phyloP scores from a whole-genome alignment of 768 basidiomycete species.

The Phanerochaete sordida region DNA sequence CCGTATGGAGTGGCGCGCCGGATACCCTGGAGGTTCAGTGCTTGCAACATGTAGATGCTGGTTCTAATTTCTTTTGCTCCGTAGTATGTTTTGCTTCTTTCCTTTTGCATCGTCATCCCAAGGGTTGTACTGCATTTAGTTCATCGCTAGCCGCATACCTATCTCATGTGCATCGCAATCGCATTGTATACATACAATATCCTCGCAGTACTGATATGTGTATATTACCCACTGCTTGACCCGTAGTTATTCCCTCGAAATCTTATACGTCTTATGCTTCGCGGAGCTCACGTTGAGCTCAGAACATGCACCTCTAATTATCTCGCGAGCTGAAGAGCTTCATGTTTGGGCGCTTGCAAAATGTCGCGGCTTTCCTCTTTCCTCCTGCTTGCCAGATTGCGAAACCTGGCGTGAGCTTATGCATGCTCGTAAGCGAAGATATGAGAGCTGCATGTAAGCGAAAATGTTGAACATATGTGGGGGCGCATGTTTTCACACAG shows the following conservation, averaged over 20 bases:
- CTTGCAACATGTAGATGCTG: not conserved
- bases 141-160: not conserved
- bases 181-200: not conserved
- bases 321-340: no score
- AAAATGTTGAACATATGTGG: no score
- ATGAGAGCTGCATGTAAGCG: no score
- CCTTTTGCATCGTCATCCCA: not conserved
- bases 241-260: not conserved
- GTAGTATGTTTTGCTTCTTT: not conserved
- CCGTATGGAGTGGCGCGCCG: not conserved
- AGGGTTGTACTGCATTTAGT: constrained; percentile 2
- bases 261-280: no score
- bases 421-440: no score
- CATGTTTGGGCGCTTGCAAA: no score
- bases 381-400: no score
- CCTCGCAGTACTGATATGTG: not conserved
- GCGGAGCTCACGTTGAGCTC: no score
- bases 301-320: no score
- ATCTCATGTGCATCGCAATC: not conserved
- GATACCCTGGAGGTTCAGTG: not conserved
- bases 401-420: no score
- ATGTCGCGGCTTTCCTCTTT: no score
- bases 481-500: no score
- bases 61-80: not conserved
- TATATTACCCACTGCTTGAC: not conserved